These are phyloP conservation scores for Bombardia bombarda DNA, from an alignment of 495 filamentous ascomycete genomes.

Conservation along the genomic window DNA sequence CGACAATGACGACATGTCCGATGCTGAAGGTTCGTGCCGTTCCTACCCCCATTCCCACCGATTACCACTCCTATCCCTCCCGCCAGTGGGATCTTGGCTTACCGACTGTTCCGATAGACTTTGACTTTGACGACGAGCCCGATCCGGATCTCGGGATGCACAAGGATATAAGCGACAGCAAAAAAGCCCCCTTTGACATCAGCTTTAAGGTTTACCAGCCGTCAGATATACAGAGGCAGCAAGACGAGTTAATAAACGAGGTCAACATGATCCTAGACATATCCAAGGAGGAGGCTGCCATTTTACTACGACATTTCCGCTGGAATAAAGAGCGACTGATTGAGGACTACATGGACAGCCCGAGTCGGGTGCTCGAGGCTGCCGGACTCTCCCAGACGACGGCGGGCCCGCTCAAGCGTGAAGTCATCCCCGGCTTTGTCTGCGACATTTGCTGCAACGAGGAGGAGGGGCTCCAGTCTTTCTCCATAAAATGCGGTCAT, in stretches of 20 bases:
- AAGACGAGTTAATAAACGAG: constrained; percentile 77
- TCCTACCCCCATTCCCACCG: neutral
- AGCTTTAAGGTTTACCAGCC: constrained; percentile 75
- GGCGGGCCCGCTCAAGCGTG: constrained; percentile 55
- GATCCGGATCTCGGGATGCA: constrained; percentile 67
- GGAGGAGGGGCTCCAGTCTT: constrained; percentile 66
- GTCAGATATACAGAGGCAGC: constrained; percentile 68
- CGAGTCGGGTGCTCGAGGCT: constrained; percentile 68
- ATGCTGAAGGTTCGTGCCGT: constrained; percentile 57
- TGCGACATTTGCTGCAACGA: constrained; percentile 98
- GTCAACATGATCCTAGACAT: constrained; percentile 82
- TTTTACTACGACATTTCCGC: constrained; percentile 75
- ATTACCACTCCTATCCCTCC: too few relatives aligned
- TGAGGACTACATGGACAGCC: constrained; percentile 87
- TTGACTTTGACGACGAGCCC: constrained; percentile 62
- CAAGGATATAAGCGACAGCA: constrained; percentile 63
- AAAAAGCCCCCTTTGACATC: constrained; percentile 73
- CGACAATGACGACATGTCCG: constrained; percentile 59
- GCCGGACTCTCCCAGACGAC: constrained; percentile 68
- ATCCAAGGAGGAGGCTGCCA: constrained; percentile 78
- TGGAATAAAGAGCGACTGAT: constrained; percentile 97
- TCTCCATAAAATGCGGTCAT: constrained; percentile 92
- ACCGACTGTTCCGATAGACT: constrained; percentile 38
- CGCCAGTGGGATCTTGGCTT: too few relatives aligned
- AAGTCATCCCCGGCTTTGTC: constrained; percentile 65